Evolutionary conservation across 495 filamentous ascomycete species (phyloP).

Genomic region (Talaromyces wortmannii): DNA sequence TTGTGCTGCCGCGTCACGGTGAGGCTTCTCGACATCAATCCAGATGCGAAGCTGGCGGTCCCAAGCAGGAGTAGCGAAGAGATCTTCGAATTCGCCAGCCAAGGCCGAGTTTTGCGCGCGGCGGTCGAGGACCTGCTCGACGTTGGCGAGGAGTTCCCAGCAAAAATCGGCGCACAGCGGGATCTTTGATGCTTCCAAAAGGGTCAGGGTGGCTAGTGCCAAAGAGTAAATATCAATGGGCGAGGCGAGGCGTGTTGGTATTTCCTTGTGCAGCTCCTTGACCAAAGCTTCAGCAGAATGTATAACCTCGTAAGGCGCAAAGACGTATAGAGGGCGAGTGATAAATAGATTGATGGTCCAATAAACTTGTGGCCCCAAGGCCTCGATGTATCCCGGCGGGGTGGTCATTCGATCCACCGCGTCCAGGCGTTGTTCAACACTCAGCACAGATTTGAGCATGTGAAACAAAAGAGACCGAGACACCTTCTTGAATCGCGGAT

Average conservation of each 20-base stretch:
- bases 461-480: slow-evolving; percentile 4
- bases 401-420: background rate
- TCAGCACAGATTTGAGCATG: background rate
- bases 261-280: slow-evolving; percentile 47
- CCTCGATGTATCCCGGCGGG: slow-evolving; percentile 22
- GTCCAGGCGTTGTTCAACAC: slow-evolving; percentile 1
- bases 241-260: slow-evolving; percentile 28
- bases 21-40: slow-evolving; percentile 17
- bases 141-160: slow-evolving; percentile 35
- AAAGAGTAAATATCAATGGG: slow-evolving; percentile 71
- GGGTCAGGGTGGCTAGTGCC: slow-evolving; percentile 58
- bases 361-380: slow-evolving; percentile 61
- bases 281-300: slow-evolving; percentile 54
- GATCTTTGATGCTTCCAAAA: slow-evolving; percentile 57
- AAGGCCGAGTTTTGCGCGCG: slow-evolving; percentile 21
- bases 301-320: slow-evolving; percentile 54
- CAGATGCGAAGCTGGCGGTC: slow-evolving; percentile 41
- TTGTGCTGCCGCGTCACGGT: background rate
- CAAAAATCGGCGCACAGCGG: slow-evolving; percentile 34
- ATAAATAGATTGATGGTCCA: slow-evolving; percentile 65
- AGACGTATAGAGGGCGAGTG: slow-evolving; percentile 47
- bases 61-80: slow-evolving; percentile 35
- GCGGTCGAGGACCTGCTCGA: slow-evolving; percentile 38
- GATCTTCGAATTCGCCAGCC: slow-evolving; percentile 24
- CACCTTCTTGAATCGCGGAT: background rate